phyloP scores from a whole-genome alignment of 805 yeast genomes.

The Myxozyma udenii region DNA sequence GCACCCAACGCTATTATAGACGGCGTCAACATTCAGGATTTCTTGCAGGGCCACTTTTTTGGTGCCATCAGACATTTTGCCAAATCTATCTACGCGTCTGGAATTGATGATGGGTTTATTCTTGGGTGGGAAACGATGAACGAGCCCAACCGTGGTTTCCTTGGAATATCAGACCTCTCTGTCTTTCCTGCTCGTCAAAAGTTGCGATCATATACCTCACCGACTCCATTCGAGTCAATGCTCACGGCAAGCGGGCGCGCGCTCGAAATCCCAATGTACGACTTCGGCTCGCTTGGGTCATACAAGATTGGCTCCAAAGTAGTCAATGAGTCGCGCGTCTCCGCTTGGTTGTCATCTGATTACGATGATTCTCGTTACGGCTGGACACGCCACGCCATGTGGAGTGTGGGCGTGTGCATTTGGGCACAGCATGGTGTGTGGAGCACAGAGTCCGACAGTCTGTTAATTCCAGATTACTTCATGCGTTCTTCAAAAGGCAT shows the following conservation, averaged over 20 bases:
- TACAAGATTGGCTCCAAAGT: slow-evolving; percentile 53
- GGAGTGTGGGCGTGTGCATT: slow-evolving; percentile 74
- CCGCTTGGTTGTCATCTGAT: slow-evolving; percentile 63
- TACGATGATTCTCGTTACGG: slow-evolving; percentile 64
- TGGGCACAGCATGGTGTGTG: slow-evolving; percentile 82
- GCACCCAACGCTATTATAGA: slow-evolving; percentile 74
- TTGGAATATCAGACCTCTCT: slow-evolving; percentile 59
- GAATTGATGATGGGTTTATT: slow-evolving; percentile 52
- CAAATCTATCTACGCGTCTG: slow-evolving; percentile 44
- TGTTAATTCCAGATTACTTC: slow-evolving; percentile 55
- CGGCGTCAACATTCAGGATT: slow-evolving; percentile 74
- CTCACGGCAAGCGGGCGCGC: slow-evolving; percentile 75
- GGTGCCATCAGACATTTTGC: slow-evolving; percentile 52
- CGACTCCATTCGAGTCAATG: slow-evolving; percentile 73
- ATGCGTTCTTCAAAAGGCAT: slow-evolving; percentile 39
- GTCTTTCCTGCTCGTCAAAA: slow-evolving; percentile 54
- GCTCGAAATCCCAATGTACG: slow-evolving; percentile 64
- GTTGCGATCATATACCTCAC: slow-evolving; percentile 74
- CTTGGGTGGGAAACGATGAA: slow-evolving; percentile 82
- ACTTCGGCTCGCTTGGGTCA: slow-evolving; percentile 74
- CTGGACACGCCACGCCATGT: slow-evolving; percentile 59
- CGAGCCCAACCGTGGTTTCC: slow-evolving; percentile 77
- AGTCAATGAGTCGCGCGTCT: slow-evolving; percentile 64
- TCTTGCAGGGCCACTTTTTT: slow-evolving; percentile 61
- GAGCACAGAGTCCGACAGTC: slow-evolving; percentile 45